Base-by-base conservation (phyloP, 805 yeast species). In the Starmerella riodocensis region DNA sequence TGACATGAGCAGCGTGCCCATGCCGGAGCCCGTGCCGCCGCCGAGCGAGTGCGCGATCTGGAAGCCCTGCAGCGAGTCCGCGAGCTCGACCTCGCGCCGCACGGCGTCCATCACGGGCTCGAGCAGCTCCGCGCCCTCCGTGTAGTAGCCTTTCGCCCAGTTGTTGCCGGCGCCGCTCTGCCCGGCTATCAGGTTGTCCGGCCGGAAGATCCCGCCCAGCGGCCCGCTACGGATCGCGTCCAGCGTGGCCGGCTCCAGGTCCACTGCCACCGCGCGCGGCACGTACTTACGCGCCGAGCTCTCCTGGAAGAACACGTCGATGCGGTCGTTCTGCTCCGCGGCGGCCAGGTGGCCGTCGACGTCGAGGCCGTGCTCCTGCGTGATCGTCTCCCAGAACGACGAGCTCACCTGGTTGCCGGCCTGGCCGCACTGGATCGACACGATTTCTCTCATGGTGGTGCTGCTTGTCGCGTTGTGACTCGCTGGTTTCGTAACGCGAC, bases 1-100 rank as follows among this genome's bases (percentile, higher is more conserved):
- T 39, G 91, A 75, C 55, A 86, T 74, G 58, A 85, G 69, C 51
- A 85, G 67, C 32, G 95, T 85, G 58, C 96, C 96, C 85, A 85
- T 77, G 63, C 96, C 96, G 29, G 94, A 81, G 58, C 96, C 96
- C 39, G 96, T 85, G 70, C 96, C 96, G 65, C 96, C 86, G 56
- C 86, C 86, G 32, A 78, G 64, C 14, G 84, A 77, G 58, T 78
- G 86, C 25, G 83, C 69, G 56, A 85, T 78, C 66, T 86, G 96
- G 74, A 85, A 85, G 53, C 96, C 96, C 66, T 86, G 95, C 51
- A 86, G 71, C 43, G 93, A 78, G 62, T 86, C 96, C 59, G 93
- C 74, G 20, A 83, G 83, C 67, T 85, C 96, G 21, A 93, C 94
- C 65, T 86, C 95, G 62, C 94, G 77, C 64, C 95, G 76, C 36